phyloP scores from a whole-genome alignment of 805 yeast genomes.

The Candida ortonii region DNA sequence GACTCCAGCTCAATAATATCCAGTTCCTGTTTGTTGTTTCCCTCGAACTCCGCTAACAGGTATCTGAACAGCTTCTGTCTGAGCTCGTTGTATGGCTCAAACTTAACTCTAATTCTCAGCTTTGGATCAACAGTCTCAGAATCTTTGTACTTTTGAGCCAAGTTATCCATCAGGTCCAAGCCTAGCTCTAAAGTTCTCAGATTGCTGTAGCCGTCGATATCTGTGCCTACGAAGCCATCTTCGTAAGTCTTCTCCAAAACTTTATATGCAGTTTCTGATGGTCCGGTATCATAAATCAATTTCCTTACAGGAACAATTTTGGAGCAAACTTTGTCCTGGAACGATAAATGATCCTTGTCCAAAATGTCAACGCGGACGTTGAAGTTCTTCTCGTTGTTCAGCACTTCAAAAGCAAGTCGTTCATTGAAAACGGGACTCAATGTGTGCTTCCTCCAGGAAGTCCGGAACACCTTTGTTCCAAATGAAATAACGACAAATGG shows the following conservation, averaged over 20 bases:
- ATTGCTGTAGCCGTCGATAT: slow-evolving; percentile 38
- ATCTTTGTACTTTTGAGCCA: slow-evolving; percentile 33
- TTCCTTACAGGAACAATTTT: slow-evolving; percentile 53
- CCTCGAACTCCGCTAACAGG: slow-evolving; percentile 48
- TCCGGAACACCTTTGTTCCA: slow-evolving; percentile 82
- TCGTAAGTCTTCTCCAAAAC: slow-evolving; percentile 16
- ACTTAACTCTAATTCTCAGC: slow-evolving; percentile 59
- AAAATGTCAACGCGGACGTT: slow-evolving; percentile 68
- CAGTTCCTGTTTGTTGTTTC: slow-evolving; percentile 43
- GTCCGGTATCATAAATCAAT: slow-evolving; percentile 17
- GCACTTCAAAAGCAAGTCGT: slow-evolving; percentile 72
- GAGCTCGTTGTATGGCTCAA: slow-evolving; percentile 61
- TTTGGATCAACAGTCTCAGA: slow-evolving; percentile 46
- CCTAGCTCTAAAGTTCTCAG: slow-evolving; percentile 41
- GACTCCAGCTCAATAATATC: slow-evolving; percentile 61
- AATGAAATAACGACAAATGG: slow-evolving; percentile 92
- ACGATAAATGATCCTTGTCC: slow-evolving; percentile 82
- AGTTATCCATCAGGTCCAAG: slow-evolving; percentile 27
- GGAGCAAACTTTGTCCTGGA: slow-evolving; percentile 77
- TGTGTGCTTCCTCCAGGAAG: slow-evolving; percentile 80
- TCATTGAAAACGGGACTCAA: slow-evolving; percentile 82
- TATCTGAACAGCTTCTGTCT: slow-evolving; percentile 69
- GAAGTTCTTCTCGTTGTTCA: slow-evolving; percentile 60
- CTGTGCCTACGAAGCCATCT: slow-evolving; percentile 21
- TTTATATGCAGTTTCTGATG: slow-evolving; percentile 11